Evolutionary conservation across 768 basidiomycete genomes (phyloP), one percentile per base, ranked within the genome.

Genomic region (Trametes cinnabarina): DNA sequence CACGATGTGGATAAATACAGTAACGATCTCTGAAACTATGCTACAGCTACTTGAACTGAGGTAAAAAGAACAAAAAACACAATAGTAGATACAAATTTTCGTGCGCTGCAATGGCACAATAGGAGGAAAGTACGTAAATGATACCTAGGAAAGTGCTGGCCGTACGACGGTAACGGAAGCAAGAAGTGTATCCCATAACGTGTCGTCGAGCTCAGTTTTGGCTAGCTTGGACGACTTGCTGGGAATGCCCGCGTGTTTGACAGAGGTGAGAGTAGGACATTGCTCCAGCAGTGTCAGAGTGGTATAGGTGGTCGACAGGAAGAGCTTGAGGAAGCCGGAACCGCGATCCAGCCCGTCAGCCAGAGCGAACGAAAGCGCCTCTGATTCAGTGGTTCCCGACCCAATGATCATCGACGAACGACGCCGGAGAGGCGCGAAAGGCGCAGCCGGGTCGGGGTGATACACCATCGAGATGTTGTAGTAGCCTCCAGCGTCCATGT

Each of bases 401-500:
- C 77, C 71, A 37, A 72, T 69, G 48, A 67, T 64, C 73, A 62
- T 80, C 73, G 64, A 78, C 69, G 40, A 81, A 32, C 72, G 73
- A 37, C 71, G 73, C 8, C 69, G 75, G 40, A 85, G 75, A 15
- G 82, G 83, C 7, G 83, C 72, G 11, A 22, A 39, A 11, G 57
- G 17, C 15, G 67, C 47, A 32, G 71, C 69, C 10, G 74, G 70
- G 43, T 73, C 75, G 5, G 84, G 80, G 47, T 79, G 79, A 67
- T 83, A 83, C n/a, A 85, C 68, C 54, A 83, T 74, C 53, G 77
- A 79, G 59, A 82, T 82, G 49, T 74, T 76, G 57, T 84, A 80
- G 57, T 84, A 80, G 39, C 74, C 79, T 52, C 75, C 77, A 2
- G 82, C 78, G 64, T 86, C 82, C 81, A 86, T 81, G 66, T 81